Evolutionary conservation across 2,329 filamentous ascomycete genomes (phyloP), one percentile per base, ranked within the genome.

Genomic region (Cercospora sesami): DNA sequence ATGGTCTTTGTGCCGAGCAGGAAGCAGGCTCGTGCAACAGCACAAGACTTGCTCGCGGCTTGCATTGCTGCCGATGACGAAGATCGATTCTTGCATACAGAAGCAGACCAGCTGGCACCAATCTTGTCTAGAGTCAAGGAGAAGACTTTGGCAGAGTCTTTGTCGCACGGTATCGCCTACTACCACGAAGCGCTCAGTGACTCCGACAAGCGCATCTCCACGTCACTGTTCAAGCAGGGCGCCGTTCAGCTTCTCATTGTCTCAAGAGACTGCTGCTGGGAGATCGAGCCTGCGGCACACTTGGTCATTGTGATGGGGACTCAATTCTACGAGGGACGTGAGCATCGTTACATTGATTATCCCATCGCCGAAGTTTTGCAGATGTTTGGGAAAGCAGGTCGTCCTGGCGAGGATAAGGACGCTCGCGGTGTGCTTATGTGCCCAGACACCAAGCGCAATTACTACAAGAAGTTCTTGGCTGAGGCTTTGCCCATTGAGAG

Each of bases 401-500:
- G 91, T 48, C 89, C 93, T 1, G 87, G 90, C 3, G 86, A 89
- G 76, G 93, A 97, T 75, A 92, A 91, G 66, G 87, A 90, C 66
- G 91, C 91, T 57, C 92, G 92, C 69, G 96, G 94, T 73, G 92
- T 99, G n/a, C 85, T 99, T 55, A 98, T 99, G 95, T 88, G 97
- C 10, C 93, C 94, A 2, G 90, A 91, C 18, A 93, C 96, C 59
- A 97, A 96, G 85, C 90, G 95, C 42, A 94, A 97, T 71, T 99
- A 97, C 81, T 99, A 98, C 86, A 96, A 95, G 82, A 99, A 99
- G 81, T 99, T 99, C 84, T 82, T 99, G 72, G 94, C 95, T 74
- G 96, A 99, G 79, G 95, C 95, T 21, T 84, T 99, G 51, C 95
- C 95, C 0, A 93, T 99, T 26, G 95, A 99, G 82, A 97, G 93